Conservation (phyloP, 2,329 filamentous ascomycete genomes). For the Pseudocercospora macadamiae region DNA sequence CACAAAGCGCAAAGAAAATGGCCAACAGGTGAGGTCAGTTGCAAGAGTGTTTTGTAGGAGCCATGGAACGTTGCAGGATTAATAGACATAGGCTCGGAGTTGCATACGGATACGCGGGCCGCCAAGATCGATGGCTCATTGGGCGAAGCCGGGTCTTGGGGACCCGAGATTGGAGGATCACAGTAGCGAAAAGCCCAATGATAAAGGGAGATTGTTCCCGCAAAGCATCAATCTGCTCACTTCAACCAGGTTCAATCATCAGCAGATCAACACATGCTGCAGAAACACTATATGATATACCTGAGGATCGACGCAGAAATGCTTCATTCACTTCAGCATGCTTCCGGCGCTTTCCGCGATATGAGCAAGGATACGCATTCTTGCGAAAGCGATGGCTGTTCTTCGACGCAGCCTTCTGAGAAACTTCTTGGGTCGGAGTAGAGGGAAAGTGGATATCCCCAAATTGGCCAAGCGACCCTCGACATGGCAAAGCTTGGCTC, state of each 20-base stretch:
- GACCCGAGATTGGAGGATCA: slow-evolving; percentile 7
- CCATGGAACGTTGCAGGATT: slow-evolving; percentile 7
- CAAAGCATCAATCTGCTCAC: background rate
- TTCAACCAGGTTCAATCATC: background rate
- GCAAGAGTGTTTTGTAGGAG: background rate
- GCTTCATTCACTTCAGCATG: slow-evolving; percentile 1
- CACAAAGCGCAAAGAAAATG: background rate
- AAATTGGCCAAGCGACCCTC: no score
- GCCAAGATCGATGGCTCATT: slow-evolving; percentile 4
- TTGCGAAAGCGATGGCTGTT: background rate
- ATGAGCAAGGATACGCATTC: background rate
- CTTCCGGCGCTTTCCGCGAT: background rate
- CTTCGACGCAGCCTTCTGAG: background rate
- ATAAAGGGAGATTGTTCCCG: background rate
- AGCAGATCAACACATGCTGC: background rate
- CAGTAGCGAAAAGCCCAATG: background rate
- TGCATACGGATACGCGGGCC: slow-evolving; percentile 6
- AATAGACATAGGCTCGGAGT: background rate
- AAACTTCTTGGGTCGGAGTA: background rate
- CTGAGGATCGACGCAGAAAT: background rate
- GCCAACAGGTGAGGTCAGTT: background rate
- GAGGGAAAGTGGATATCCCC: background rate
- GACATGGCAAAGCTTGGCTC: background rate
- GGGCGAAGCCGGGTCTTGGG: background rate
- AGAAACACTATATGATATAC: background rate